These are phyloP conservation scores for Paecilomyces variotii DNA, from an alignment of 2,329 filamentous ascomycete species.

Conservation along the genomic window DNA sequence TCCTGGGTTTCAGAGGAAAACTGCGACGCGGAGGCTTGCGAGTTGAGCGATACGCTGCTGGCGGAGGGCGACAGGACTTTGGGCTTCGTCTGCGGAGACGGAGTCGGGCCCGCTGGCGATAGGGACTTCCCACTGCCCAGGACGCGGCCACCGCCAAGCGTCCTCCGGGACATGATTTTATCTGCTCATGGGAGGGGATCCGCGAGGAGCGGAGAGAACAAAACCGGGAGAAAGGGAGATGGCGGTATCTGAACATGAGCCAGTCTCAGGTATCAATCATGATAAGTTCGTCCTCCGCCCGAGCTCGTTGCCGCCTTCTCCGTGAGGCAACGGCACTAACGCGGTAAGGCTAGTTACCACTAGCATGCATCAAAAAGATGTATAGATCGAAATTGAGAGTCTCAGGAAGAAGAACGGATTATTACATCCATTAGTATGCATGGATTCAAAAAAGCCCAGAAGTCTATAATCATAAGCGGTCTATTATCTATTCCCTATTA, in stretches of 20 bases:
- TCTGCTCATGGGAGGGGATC: constrained; percentile 25
- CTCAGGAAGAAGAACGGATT: too few relatives aligned
- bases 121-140: constrained; percentile 79
- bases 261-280: not conserved
- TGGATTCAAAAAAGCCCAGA: too few relatives aligned
- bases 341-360: not conserved
- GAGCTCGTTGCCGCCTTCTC: not conserved
- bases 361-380: too few relatives aligned
- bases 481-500: too few relatives aligned
- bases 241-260: not conserved
- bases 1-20: constrained; percentile 67
- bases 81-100: constrained; percentile 32
- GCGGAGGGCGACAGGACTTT: constrained; percentile 52
- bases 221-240: constrained; percentile 1
- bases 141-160: constrained; percentile 85
- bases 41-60: constrained; percentile 71
- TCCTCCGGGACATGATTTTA: constrained; percentile 67
- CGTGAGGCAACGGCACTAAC: not conserved
- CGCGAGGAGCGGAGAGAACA: constrained; percentile 5
- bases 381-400: too few relatives aligned
- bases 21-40: constrained; percentile 64
- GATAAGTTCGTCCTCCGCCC: not conserved
- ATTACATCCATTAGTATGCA: too few relatives aligned
- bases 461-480: too few relatives aligned
- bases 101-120: constrained; percentile 51